Evolutionary conservation across 2,329 filamentous ascomycete genomes (phyloP).

Genomic region (Phaeosphaeria sp.): DNA sequence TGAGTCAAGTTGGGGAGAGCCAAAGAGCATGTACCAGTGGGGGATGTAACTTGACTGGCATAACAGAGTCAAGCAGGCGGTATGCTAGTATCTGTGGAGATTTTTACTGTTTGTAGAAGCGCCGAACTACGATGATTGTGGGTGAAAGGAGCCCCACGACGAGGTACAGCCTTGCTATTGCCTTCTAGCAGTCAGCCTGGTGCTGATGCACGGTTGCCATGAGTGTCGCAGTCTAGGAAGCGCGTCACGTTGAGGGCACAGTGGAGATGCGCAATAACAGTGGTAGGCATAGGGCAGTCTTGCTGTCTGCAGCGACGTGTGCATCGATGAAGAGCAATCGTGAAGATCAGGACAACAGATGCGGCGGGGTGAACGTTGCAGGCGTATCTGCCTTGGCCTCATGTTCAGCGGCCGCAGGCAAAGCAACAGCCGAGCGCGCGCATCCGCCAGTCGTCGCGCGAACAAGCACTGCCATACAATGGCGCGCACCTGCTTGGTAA

Average conservation of each 20-base stretch:
- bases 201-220: neutral
- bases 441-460: too few relatives aligned
- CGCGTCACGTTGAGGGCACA: neutral
- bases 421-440: too few relatives aligned
- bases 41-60: slow-evolving; percentile 4
- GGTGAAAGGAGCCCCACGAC: neutral
- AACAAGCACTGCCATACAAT: too few relatives aligned
- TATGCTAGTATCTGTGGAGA: neutral
- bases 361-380: neutral
- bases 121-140: neutral
- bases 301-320: neutral
- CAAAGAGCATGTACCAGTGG: slow-evolving; percentile 4
- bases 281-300: neutral
- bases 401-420: neutral
- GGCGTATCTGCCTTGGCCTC: neutral
- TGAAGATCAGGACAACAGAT: neutral
- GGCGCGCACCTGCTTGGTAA: too few relatives aligned
- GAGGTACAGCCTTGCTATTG: neutral
- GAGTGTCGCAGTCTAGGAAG: neutral
- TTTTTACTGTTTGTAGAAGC: neutral
- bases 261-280: neutral
- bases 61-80: slow-evolving; percentile 12
- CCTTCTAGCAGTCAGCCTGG: neutral
- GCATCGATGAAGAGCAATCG: neutral
- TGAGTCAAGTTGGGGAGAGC: slow-evolving; percentile 1